A percentile compares a stretch with the other conserved stretches of the same genome.
These are phyloP conservation scores for Botrytis galanthina DNA, from an alignment of 2,329 filamentous ascomycete genomes.

Conservation along the genomic window DNA sequence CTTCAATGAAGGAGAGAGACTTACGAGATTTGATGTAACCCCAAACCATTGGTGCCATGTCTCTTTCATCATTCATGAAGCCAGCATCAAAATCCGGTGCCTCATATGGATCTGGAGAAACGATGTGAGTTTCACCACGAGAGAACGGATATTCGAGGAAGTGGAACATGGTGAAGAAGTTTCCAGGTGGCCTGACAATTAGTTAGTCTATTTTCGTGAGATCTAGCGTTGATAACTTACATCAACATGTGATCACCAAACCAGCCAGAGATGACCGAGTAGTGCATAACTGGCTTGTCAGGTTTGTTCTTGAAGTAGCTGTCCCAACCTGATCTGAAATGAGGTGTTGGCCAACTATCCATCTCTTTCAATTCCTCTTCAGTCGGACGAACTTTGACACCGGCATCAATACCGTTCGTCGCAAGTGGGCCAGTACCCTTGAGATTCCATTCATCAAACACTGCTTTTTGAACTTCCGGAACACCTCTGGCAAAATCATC, in stretches of 20 bases:
- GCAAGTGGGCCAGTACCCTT: constrained; percentile 64
- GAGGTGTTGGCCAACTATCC: constrained; percentile 65
- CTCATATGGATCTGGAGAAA: constrained; percentile 62
- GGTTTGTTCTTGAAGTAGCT: constrained; percentile 82
- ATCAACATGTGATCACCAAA: constrained; percentile 61
- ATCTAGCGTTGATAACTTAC: constrained; percentile 38
- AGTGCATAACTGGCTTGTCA: constrained; percentile 86
- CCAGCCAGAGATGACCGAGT: constrained; percentile 68
- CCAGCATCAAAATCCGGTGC: constrained; percentile 75
- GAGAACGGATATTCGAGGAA: constrained; percentile 62
- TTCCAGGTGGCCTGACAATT: constrained; percentile 40
- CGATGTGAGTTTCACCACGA: constrained; percentile 60
- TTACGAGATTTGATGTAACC: constrained; percentile 54
- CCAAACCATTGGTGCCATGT: constrained; percentile 85
- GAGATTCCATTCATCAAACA: constrained; percentile 74
- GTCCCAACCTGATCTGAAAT: constrained; percentile 75
- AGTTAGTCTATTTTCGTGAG: constrained; percentile 42
- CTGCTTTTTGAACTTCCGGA: constrained; percentile 66
- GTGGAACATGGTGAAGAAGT: constrained; percentile 53
- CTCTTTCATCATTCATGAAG: constrained; percentile 82
- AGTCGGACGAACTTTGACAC: constrained; percentile 55
- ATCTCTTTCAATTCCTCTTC: constrained; percentile 54
- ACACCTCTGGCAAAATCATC: constrained; percentile 77
- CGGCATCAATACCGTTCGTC: constrained; percentile 45
- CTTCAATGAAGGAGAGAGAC: constrained; percentile 48